These are phyloP conservation scores for Nemania serpens DNA, from an alignment of 2,329 filamentous ascomycete species.

Conservation along the genomic window DNA sequence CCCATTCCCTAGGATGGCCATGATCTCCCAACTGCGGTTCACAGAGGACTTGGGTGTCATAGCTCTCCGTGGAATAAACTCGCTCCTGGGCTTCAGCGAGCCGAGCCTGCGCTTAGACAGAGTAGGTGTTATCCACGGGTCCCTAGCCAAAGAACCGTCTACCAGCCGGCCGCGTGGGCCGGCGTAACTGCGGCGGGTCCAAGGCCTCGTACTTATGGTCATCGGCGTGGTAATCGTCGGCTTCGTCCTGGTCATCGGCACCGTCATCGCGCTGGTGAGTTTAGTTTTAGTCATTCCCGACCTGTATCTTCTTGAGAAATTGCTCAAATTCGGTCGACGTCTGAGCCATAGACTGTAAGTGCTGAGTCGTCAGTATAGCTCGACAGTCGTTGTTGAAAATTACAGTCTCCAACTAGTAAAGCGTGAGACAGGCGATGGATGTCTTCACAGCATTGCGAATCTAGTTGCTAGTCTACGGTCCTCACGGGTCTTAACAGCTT, in stretches of 20 bases:
- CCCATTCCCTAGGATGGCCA: too few species aligned
- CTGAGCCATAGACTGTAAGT: neutral
- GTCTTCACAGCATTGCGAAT: slow-evolving; percentile 2
- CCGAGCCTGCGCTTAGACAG: too few species aligned
- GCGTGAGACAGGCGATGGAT: neutral
- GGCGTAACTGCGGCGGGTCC: neutral
- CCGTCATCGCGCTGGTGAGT: neutral
- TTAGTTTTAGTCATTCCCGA: neutral
- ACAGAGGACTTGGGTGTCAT: neutral
- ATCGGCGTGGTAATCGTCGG: neutral
- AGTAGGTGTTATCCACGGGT: too few species aligned
- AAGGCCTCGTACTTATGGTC: neutral
- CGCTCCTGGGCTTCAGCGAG: neutral
- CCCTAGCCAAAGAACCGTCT: neutral
- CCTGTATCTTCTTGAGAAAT: neutral
- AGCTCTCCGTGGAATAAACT: neutral
- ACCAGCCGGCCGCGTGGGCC: neutral
- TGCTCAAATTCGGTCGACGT: neutral
- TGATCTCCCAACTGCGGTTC: too few species aligned
- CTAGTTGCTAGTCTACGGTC: slow-evolving; percentile 31
- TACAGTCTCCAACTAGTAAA: neutral
- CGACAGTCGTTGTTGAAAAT: neutral
- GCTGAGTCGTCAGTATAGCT: neutral
- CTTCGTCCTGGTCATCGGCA: neutral
- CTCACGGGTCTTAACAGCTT: neutral